Conservation (phyloP, 768 basidiomycete species). For the Cantharellus anzutake region DNA sequence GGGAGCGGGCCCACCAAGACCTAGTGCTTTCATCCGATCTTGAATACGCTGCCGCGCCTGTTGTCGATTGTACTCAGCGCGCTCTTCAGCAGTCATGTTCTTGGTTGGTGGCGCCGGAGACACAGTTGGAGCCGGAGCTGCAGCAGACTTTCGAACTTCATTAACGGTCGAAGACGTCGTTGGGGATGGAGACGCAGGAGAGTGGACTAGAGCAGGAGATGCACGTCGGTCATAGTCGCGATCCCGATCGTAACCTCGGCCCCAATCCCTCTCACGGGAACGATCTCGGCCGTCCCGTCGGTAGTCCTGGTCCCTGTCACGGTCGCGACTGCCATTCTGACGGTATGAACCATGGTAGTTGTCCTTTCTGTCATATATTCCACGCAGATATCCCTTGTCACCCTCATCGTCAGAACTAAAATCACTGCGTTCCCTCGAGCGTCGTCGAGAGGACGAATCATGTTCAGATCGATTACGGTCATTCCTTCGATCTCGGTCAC, state of each 20-base stretch:
- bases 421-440: conserved; percentile 20
- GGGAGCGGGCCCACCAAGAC: conserved; percentile 33
- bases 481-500: conserved; percentile 71
- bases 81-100: conserved; percentile 71
- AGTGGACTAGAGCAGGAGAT: conserved; percentile 15
- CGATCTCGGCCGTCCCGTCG: conserved; percentile 11
- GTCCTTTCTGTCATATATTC: conserved; percentile 13
- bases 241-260: conserved; percentile 10
- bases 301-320: conserved; percentile 22
- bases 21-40: conserved; percentile 70
- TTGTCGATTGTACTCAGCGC: conserved; percentile 52
- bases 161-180: conserved; percentile 10
- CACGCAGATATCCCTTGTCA: conserved; percentile 9
- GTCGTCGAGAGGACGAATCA: conserved; percentile 17
- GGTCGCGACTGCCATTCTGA: conserved; percentile 22
- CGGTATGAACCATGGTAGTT: conserved; percentile 24
- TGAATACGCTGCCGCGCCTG: conserved; percentile 70
- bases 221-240: conserved; percentile 13
- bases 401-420: conserved; percentile 29
- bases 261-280: neutral
- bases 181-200: conserved; percentile 15
- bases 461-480: conserved; percentile 19
- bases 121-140: conserved; percentile 13
- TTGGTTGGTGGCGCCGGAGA: conserved; percentile 28
- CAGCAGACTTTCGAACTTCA: conserved; percentile 11